Base-by-base conservation (phyloP, 768 basidiomycete species). In the Plicaturopsis crispa region DNA sequence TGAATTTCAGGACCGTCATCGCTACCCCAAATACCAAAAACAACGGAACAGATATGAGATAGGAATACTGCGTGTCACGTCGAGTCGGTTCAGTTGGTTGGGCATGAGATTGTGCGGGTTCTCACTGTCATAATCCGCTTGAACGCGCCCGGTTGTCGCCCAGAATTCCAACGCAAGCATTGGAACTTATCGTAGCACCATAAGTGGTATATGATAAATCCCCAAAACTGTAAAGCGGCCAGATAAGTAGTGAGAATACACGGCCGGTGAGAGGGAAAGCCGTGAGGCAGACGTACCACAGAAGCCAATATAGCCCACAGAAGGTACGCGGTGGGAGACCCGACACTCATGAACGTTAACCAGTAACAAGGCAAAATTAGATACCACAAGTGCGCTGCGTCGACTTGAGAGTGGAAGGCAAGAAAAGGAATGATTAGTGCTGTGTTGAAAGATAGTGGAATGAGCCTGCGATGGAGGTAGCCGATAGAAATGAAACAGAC, bases 71-170 rank as follows among this genome's bases (percentile, higher is more conserved):
- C 52, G 39, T 34, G 21, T 22, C 43, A 42, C 45, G 42, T 31
- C 28, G 35, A 13, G 24, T 40, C 20, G 17, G 32, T 36, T 5
- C 33, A 16, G 36, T 11, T 26, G 35, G 12, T 23, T 13, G 10
- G 36, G 22, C 24, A 31, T 21, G 31, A 26, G 22, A 3, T 12
- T 6, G 16, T 20, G 37, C 43, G 19, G 3, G 19, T n/a, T 67
- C 78, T 52, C 52, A 87, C 84, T n/a, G 84, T 89, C 87, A 90
- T 90, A 52, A 90, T 70, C 36, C 88, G 72, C 61, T 84, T 88
- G 72, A 90, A 90, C 10, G 86, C 78, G 40, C 87, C 87, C 40
- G 81, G 83, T 54, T 84, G 83, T 37, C 83, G 70, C 23, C 83
- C 84, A 11, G 78, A 69, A 53, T 76, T 69, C 84, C 84, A 87